Evolutionary conservation across 805 yeast species (phyloP), one percentile per base, ranked within the genome.

Genomic region (Yamadazyma insecticola): DNA sequence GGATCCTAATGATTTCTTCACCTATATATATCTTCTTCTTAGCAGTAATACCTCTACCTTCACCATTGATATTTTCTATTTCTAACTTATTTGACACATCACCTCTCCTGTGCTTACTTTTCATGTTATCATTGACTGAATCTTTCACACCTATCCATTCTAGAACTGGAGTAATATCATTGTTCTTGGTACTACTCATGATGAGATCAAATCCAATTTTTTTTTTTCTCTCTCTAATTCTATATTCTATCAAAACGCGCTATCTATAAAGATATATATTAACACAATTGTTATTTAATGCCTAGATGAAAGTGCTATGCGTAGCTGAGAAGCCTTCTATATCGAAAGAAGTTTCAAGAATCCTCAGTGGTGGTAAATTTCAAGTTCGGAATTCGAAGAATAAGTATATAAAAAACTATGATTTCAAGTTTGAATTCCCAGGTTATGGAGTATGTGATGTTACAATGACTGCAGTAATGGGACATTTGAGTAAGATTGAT

Each of bases 311-410:
- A 43, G 75, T 92, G 4, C 73, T 92, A 28, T 90, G 97, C 60
- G 96, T 92, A 35, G 98, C 99, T 2, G 99, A 92, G 61, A 92
- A 92, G 59, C 94, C 94, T 35, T 85, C 96, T 1, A 92, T 92
- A 29, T 94, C 97, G 3, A 86, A 81, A 52, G 81, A 86, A 9
- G 88, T 92, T 9, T 72, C 94, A 0, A 53, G 58, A 22, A 79
- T 81, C 2, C 70, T 92, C 2, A 78, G 92, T 12, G 95, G 95
- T 5, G 94, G 95, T 1, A 50, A 70, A 4, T 58, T 66, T 11
- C 48, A 53, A 4, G 48, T 70, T 12, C 60, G 82, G 20, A 57
- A 67, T 30, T 65, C 86, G 2, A 49, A 56, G 1, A 72, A 71
- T 48, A 78, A 74, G 43, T 88, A 67, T 57, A 78, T 82, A 41